Evolutionary conservation across 306 rosid species (phyloP).

Genomic region (Mimosa pudica): DNA sequence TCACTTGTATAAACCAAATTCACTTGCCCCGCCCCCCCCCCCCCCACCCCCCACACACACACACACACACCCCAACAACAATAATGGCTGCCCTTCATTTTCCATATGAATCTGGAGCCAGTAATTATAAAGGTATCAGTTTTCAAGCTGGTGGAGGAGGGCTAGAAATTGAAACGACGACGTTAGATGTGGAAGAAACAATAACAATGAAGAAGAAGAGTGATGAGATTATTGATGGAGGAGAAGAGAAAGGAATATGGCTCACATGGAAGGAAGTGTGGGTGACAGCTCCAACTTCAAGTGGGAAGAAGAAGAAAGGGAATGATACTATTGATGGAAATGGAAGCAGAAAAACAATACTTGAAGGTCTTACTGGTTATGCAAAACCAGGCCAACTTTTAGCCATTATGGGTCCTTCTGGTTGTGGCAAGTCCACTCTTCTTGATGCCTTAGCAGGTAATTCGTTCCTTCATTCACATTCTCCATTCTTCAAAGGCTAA

Average conservation of each 20-base stretch:
- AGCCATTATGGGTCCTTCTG: slow-evolving; percentile 88
- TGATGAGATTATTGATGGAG: neutral
- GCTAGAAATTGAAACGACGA: slow-evolving; percentile 18
- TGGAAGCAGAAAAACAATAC: slow-evolving; percentile 25
- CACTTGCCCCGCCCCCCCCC: no score
- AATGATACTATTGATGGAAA: neutral
- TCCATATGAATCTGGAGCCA: neutral
- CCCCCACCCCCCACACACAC: no score
- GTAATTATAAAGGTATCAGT: neutral
- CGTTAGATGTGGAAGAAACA: slow-evolving; percentile 17
- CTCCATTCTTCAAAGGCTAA: neutral
- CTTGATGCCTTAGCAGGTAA: slow-evolving; percentile 71
- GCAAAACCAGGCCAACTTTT: slow-evolving; percentile 67
- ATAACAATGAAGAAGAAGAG: neutral
- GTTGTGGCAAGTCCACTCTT: slow-evolving; percentile 73
- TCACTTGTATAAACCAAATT: neutral
- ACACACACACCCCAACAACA: neutral
- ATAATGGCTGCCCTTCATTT: neutral
- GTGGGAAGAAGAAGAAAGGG: slow-evolving; percentile 19
- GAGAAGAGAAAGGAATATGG: slow-evolving; percentile 38
- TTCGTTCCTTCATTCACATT: neutral
- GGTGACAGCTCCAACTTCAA: slow-evolving; percentile 46
- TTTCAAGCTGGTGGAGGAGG: neutral
- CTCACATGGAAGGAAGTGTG: slow-evolving; percentile 67
- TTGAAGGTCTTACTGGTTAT: slow-evolving; percentile 50